A percentile compares a stretch with the other conserved stretches of the same genome.
Evolutionary conservation across 768 basidiomycete species (phyloP).

Genomic region (Trametes punicea): DNA sequence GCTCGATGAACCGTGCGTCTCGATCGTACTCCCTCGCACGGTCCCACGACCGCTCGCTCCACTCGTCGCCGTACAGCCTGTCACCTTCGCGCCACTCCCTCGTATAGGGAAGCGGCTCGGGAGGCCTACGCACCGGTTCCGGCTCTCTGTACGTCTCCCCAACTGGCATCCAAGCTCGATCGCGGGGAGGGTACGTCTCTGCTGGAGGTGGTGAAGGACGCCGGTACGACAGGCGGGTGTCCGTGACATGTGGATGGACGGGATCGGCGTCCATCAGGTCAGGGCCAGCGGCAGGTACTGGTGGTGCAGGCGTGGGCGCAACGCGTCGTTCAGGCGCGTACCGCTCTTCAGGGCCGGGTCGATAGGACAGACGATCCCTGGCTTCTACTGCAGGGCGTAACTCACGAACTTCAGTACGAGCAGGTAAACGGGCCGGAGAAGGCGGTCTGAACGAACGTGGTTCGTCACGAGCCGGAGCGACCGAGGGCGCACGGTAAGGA

Average conservation of each 20-base stretch:
- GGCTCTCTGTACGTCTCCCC: conserved; percentile 20
- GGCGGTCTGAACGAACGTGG: conserved; percentile 19
- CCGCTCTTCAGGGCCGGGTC: conserved; percentile 17
- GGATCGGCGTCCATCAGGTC: conserved; percentile 27
- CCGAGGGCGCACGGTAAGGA: conserved; percentile 24
- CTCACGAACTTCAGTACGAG: conserved; percentile 22
- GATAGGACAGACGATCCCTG: conserved; percentile 15
- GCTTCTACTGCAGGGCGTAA: conserved; percentile 13
- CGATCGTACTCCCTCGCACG: conserved; percentile 22
- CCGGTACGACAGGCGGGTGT: conserved; percentile 19
- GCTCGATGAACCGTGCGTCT: conserved; percentile 20
- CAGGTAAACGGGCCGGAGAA: conserved; percentile 21
- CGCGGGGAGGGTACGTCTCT: conserved; percentile 8
- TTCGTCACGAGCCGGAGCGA: conserved; percentile 22
- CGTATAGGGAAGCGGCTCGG: conserved; percentile 9
- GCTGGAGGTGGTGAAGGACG: conserved; percentile 23
- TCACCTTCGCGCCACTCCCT: conserved; percentile 25
- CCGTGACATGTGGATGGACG: conserved; percentile 12
- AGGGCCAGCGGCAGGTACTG: not conserved
- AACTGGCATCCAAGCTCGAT: conserved; percentile 21
- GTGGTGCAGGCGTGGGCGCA: not conserved
- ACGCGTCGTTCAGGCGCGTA: conserved; percentile 24
- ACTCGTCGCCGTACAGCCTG: conserved; percentile 21
- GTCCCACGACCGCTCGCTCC: conserved; percentile 25
- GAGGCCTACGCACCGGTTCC: conserved; percentile 15